Evolutionary conservation across 805 yeast genomes (phyloP).

Genomic region (Ogataea siamensis): DNA sequence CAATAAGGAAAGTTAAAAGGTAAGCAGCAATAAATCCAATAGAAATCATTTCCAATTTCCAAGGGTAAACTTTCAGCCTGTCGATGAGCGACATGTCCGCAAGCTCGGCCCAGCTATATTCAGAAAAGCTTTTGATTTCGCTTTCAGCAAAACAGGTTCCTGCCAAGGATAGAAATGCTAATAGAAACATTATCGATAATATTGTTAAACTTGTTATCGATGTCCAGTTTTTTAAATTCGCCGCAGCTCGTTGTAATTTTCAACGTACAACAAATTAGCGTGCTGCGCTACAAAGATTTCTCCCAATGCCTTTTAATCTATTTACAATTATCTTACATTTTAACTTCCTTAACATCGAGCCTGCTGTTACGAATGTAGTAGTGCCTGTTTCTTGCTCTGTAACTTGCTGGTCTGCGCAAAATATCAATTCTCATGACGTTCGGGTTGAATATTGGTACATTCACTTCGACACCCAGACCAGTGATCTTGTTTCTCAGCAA

Average conservation of each 20-base stretch:
- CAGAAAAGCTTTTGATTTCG: conserved; percentile 11
- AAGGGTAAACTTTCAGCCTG: conserved; percentile 62
- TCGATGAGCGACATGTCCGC: conserved; percentile 53
- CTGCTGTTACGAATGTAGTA: conserved; percentile 83
- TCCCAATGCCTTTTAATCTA: conserved; percentile 6
- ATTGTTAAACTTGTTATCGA: conserved; percentile 4
- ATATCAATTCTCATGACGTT: conserved; percentile 73
- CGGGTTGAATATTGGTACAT: conserved; percentile 81
- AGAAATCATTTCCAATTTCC: conserved; percentile 71
- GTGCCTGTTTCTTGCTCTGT: conserved; percentile 80
- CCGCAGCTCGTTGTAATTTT: conserved; percentile 3
- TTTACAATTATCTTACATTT: conserved; percentile 22
- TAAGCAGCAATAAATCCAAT: conserved; percentile 49
- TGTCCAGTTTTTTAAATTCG: conserved; percentile 11
- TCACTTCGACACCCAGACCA: conserved; percentile 80
- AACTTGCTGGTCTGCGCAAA: conserved; percentile 67
- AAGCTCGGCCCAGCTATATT: conserved; percentile 51
- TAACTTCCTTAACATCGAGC: conserved; percentile 73
- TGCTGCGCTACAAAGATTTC: not conserved
- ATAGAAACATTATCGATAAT: conserved; percentile 4
- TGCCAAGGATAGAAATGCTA: conserved; percentile 3
- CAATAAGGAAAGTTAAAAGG: conserved; percentile 51
- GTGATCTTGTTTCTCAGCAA: conserved; percentile 78
- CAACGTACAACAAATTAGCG: not conserved
- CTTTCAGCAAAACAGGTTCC: conserved; percentile 13